Conservation (phyloP, 768 basidiomycete species). For the Termitomyces sp. region DNA sequence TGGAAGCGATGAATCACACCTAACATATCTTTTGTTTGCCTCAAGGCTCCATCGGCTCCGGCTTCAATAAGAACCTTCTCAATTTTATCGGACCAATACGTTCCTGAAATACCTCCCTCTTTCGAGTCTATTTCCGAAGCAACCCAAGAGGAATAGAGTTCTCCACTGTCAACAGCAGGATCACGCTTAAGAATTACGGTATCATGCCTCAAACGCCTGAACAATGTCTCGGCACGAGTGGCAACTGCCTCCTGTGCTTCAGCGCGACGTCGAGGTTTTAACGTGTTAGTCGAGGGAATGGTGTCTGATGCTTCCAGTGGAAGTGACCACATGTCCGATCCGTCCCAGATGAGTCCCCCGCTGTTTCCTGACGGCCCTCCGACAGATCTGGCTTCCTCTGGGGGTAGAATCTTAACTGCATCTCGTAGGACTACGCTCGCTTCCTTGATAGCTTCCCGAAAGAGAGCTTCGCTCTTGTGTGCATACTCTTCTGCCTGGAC, state of each 20-base stretch:
- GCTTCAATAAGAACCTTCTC: conserved; percentile 43
- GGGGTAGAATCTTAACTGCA: conserved; percentile 90
- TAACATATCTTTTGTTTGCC: conserved; percentile 46
- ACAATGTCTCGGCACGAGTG: conserved; percentile 71
- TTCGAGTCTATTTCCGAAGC: conserved; percentile 42
- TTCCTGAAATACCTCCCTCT: conserved; percentile 52
- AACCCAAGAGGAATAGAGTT: conserved; percentile 54
- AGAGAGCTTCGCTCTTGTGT: conserved; percentile 60
- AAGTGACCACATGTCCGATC: conserved; percentile 80
- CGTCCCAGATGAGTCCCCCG: conserved; percentile 68
- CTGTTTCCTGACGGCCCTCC: conserved; percentile 9
- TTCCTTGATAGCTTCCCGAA: conserved; percentile 70
- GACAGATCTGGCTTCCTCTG: conserved; percentile 37
- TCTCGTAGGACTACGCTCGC: conserved; percentile 80
- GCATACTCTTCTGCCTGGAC: conserved; percentile 82
- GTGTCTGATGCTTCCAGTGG: conserved; percentile 32
- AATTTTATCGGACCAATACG: conserved; percentile 51
- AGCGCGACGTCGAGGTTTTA: conserved; percentile 13
- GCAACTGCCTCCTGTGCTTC: conserved; percentile 51
- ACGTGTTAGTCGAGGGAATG: not conserved
- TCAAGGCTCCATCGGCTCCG: conserved; percentile 46
- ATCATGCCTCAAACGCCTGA: conserved; percentile 69
- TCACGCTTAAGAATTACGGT: conserved; percentile 71
- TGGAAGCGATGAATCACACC: conserved; percentile 36
- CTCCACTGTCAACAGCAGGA: conserved; percentile 59